Base-by-base conservation (phyloP, 305 asterid genomes). In the Fraxinus ornus region DNA sequence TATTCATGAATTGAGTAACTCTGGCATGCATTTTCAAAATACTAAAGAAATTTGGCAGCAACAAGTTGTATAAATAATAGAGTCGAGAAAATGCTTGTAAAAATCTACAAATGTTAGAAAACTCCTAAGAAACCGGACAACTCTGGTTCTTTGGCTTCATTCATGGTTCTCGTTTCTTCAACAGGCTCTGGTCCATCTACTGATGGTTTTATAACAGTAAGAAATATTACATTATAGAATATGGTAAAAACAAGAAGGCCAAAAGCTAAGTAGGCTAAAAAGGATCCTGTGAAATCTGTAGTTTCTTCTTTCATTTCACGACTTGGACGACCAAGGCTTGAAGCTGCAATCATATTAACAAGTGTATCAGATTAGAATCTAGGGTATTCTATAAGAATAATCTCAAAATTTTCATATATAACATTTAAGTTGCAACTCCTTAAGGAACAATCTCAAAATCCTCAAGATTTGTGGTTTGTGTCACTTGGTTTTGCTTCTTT, bases 201-300 rank as follows among this genome's bases (percentile, higher is more conserved):
- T 2, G 97, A 89, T 47, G 98, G 98, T 83, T 93, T 92, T 87
- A 91, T 92, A 44, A 93, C 89, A 24, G 93, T 85, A 22, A 78
- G 35, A 78, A 93, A 92, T 66, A 93, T 15, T 76, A 90, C 79
- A 80, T 93, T 93, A 79, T 93, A 93, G 78, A 90, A 78, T 49
- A 93, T 82, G 41, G 95, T 88, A 78, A 93, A 91, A 22, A 93
- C 17, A n/a, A 92, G 49, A 64, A 93, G 92, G 66, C 55, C 86
- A 1, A 91, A 41, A 82, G 89, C 89, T 76, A 81, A 49, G 62
- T 74, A 75, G 24, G 79, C 71, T 89, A 91, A 80, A 77, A 90
- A 82, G 0, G 95, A 88, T 32, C 90, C 95, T 10, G 92, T 76
- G 39, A 87, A 39, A 36, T 84, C 90, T 10, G 35, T 17, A 41